Base-by-base conservation (phyloP, 2,329 filamentous ascomycete species). In the Alternaria panax region DNA sequence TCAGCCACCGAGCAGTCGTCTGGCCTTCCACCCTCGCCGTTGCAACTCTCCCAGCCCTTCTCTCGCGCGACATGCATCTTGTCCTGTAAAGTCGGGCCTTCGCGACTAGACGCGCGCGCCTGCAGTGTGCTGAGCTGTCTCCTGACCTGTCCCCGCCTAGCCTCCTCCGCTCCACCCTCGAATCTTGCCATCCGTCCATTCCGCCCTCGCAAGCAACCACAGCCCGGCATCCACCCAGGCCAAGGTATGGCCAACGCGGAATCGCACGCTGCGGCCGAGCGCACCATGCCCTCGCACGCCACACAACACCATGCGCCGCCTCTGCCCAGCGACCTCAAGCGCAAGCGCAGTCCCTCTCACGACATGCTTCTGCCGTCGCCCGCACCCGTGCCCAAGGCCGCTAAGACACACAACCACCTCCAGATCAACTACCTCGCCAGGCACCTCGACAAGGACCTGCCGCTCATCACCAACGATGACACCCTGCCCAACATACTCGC, bases 401-500 rank as follows among this genome's bases (percentile, higher is more conserved):
- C 80, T 71, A 87, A 86, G 76, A 85, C 80, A 51, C 82, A 81
- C 71, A 86, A 85, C 73, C 86, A 88, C 69, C 80, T 89, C 43
- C 87, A 88, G 75, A 89, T 89, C 79, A 89, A 90, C 77, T 90
- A 90, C 67, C 85, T 90, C 54, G 87, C 86, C 51, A 83, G 87
- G 41, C 87, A 88, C 62, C 85, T 86, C 67, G 80, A 84, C 34
- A 84, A 87, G 38, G 87, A 88, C 70, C 80, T 90, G 25, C 87
- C 87, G 32, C 81, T 89, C 20, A 84, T 89, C 63, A 86, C 83
- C 57, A 83, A 83, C 64, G 85, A 88, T 55, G 91, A 93, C 71
- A 90, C 87, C 11, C 90, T 96, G 70, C 85, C 87, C 12, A 89
- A 91, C 67, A 87, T 95, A 54, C 79, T 95, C 46, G 83, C 86